Percentiles rank a stretch among this genome's conserved stretches.
phyloP scores from a whole-genome alignment of 2,329 filamentous ascomycete species.

The Fonsecaea monophora region DNA sequence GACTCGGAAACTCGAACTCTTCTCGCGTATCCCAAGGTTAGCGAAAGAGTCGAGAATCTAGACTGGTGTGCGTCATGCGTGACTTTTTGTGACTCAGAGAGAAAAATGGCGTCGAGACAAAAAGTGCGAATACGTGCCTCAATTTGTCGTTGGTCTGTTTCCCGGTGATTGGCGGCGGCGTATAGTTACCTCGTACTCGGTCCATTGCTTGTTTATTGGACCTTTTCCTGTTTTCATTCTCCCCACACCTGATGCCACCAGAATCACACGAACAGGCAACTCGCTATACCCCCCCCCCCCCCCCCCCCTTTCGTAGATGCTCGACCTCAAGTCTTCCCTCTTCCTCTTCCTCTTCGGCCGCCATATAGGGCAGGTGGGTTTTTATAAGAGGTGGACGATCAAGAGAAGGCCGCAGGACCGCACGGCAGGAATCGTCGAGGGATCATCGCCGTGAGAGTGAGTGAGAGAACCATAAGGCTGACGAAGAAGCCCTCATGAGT shows the following conservation, averaged over 20 bases:
- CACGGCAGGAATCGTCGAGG: neutral
- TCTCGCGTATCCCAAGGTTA: neutral
- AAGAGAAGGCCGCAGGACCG: neutral
- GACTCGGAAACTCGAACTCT: neutral
- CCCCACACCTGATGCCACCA: neutral
- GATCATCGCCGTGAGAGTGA: neutral
- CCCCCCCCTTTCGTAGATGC: neutral
- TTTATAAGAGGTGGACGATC: neutral
- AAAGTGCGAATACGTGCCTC: neutral
- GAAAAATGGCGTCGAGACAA: neutral
- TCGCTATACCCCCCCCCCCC: neutral
- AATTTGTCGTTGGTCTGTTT: neutral
- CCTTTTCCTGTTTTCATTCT: neutral
- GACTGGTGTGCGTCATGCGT: neutral
- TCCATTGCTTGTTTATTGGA: neutral
- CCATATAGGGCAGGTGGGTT: neutral
- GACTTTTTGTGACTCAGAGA: neutral
- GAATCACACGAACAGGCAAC: neutral
- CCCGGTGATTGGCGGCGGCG: neutral
- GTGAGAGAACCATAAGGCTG: neutral
- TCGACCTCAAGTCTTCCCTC: neutral
- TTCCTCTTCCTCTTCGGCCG: neutral
- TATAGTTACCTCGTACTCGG: neutral
- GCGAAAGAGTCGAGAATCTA: neutral
- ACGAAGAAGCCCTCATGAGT: slow-evolving; percentile 3